Percentiles rank a stretch among this genome's conserved stretches.
These are phyloP conservation scores for Lecanicillium sp. DNA, from an alignment of 2,329 filamentous ascomycete species.

Conservation along the genomic window DNA sequence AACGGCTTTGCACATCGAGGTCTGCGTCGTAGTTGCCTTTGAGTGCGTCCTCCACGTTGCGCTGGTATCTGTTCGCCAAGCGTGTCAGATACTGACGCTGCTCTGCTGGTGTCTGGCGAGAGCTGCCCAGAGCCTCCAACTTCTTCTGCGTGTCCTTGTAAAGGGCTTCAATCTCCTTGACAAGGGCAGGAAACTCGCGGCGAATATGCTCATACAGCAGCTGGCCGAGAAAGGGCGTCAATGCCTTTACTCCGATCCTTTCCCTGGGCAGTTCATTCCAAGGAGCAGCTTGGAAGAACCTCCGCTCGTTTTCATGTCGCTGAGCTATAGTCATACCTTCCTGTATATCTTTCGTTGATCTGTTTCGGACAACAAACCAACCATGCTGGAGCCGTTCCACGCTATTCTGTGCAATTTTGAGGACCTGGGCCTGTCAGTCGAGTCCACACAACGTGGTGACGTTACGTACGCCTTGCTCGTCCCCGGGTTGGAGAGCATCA, in stretches of 20 bases:
- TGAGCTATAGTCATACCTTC: constrained; percentile 1
- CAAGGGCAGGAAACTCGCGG: constrained; percentile 1
- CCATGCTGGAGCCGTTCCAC: constrained; percentile 1
- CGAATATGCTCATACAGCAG: constrained; percentile 2
- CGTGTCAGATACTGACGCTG: constrained; percentile 3
- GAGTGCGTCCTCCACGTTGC: constrained; percentile 2
- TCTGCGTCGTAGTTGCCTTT: constrained; percentile 1
- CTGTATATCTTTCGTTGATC: constrained; percentile 2
- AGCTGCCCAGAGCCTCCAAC: constrained; percentile 1
- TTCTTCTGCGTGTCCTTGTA: constrained; percentile 1
- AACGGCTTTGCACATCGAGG: neutral
- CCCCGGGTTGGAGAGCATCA: constrained; percentile 1
- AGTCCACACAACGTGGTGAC: neutral
- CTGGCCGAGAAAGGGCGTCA: constrained; percentile 2
- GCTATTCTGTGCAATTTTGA: constrained; percentile 1
- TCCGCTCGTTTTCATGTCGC: constrained; percentile 1
- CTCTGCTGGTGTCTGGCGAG: constrained; percentile 1
- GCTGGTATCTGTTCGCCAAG: constrained; percentile 1
- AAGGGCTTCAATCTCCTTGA: constrained; percentile 1
- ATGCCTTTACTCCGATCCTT: constrained; percentile 2
- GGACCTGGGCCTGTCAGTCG: constrained; percentile 1
- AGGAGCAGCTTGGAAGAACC: constrained; percentile 1
- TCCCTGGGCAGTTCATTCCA: constrained; percentile 1
- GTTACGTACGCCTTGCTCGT: neutral
- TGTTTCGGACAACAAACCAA: constrained; percentile 2